These are phyloP conservation scores for Phytophthora agathidicida DNA, from an alignment of 352 stramenopile species.

Conservation along the genomic window DNA sequence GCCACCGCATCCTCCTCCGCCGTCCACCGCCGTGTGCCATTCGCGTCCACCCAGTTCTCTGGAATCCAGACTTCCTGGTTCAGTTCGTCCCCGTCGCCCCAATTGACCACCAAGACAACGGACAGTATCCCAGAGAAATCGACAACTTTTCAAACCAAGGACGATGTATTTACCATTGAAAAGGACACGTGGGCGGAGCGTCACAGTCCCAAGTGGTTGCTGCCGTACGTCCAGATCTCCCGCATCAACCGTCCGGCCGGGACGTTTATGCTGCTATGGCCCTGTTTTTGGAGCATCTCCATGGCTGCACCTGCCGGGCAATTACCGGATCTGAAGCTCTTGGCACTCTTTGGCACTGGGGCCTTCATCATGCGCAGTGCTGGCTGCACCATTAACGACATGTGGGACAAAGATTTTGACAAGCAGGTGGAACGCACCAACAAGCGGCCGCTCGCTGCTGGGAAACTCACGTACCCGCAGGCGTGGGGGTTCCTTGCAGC, in stretches of 20 bases:
- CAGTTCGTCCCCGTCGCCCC: conserved; percentile 11
- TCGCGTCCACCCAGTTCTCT: conserved; percentile 10
- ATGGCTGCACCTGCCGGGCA: conserved; percentile 87
- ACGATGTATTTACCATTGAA: conserved; percentile 67
- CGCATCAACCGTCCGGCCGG: conserved; percentile 83
- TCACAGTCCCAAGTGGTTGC: conserved; percentile 74
- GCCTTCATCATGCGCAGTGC: conserved; percentile 97
- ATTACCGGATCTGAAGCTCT: conserved; percentile 81
- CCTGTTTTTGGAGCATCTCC: conserved; percentile 97
- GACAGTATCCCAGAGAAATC: neutral
- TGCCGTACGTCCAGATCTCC: conserved; percentile 89
- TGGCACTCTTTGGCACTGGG: conserved; percentile 88
- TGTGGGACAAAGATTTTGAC: conserved; percentile 99
- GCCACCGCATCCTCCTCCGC: neutral
- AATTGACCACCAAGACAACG: conserved; percentile 1
- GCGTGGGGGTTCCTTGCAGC: conserved; percentile 93
- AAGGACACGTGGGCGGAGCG: conserved; percentile 89
- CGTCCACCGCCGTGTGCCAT: conserved; percentile 2
- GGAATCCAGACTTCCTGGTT: conserved; percentile 19
- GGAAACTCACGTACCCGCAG: conserved; percentile 90
- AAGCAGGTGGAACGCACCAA: conserved; percentile 95
- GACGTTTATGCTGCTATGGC: conserved; percentile 97
- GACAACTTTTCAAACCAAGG: neutral
- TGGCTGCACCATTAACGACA: conserved; percentile 99
- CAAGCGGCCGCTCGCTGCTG: conserved; percentile 93